Percentiles rank a stretch among this genome's conserved stretches.
Conservation (phyloP, 106 monocot genomes). For the Dioscorea zingiberensis region DNA sequence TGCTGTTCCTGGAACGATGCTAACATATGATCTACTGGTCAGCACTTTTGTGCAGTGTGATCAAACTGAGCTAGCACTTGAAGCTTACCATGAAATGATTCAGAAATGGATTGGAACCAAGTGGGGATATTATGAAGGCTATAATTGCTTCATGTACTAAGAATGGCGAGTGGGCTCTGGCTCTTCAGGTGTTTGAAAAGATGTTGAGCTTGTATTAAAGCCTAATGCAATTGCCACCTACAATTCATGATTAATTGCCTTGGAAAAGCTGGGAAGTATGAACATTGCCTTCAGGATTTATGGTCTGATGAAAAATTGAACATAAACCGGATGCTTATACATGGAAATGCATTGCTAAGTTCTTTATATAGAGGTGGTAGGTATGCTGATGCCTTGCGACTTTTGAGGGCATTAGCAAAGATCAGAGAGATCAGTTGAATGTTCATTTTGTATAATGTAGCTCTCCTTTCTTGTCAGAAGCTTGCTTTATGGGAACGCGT, state of each 20-base stretch:
- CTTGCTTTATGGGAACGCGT: slow-evolving; percentile 79
- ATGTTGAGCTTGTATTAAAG: slow-evolving; percentile 55
- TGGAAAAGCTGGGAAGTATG: slow-evolving; percentile 70
- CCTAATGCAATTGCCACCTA: slow-evolving; percentile 65
- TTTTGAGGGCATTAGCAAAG: slow-evolving; percentile 49
- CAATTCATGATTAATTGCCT: slow-evolving; percentile 91
- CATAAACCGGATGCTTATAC: slow-evolving; percentile 71
- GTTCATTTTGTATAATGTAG: slow-evolving; percentile 60
- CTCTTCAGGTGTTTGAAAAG: slow-evolving; percentile 43
- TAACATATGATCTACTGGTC: slow-evolving; percentile 72
- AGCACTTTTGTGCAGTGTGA: slow-evolving; percentile 89
- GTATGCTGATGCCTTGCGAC: slow-evolving; percentile 44
- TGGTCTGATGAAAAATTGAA: slow-evolving; percentile 52
- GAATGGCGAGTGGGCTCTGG: slow-evolving; percentile 73
- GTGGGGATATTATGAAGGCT: slow-evolving; percentile 81
- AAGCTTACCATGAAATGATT: slow-evolving; percentile 79
- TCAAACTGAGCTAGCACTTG: slow-evolving; percentile 63
- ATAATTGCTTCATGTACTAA: slow-evolving; percentile 74
- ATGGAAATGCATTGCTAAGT: slow-evolving; percentile 80
- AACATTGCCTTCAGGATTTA: slow-evolving; percentile 66
- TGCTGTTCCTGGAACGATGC: slow-evolving; percentile 35
- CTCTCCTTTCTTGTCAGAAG: slow-evolving; percentile 73
- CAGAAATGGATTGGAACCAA: slow-evolving; percentile 42
- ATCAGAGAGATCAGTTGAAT: slow-evolving; percentile 27
- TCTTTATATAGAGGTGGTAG: slow-evolving; percentile 56